These are phyloP conservation scores for Aspergillus cristatus DNA, from an alignment of 495 filamentous ascomycete species.

Conservation along the genomic window DNA sequence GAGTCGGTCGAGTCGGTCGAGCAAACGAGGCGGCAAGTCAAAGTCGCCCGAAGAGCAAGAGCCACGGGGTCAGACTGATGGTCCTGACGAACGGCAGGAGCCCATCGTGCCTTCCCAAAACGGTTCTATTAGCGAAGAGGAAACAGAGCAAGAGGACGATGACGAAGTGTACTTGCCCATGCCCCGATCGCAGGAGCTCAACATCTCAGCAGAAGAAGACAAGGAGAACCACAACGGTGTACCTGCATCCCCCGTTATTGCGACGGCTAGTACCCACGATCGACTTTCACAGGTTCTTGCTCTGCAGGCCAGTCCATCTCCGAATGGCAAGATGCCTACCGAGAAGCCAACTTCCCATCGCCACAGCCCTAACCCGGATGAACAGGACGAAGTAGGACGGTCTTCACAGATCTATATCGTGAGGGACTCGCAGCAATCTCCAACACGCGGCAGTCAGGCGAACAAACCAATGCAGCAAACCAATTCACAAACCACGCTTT, in stretches of 20 bases:
- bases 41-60: conserved; percentile 3
- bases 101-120: conserved; percentile 4
- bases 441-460: conserved; percentile 5
- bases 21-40: conserved; percentile 2
- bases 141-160: conserved; percentile 43
- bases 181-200: conserved; percentile 17
- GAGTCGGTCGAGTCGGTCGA: conserved; percentile 4
- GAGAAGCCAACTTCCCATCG: conserved; percentile 1
- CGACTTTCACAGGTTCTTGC: conserved; percentile 33
- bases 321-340: conserved; percentile 2
- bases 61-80: conserved; percentile 2
- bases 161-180: conserved; percentile 17
- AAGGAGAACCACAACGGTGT: conserved; percentile 39
- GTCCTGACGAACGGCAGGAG: conserved; percentile 10
- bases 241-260: conserved; percentile 16
- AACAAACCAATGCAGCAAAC: conserved; percentile 1
- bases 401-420: conserved; percentile 34
- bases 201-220: conserved; percentile 37
- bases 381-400: conserved; percentile 7
- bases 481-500: background rate
- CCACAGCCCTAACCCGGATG: conserved; percentile 1
- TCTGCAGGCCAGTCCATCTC: conserved; percentile 17
- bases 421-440: conserved; percentile 41
- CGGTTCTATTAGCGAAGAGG: conserved; percentile 36
- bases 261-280: conserved; percentile 26